phyloP scores from a whole-genome alignment of 306 rosid species.

The Citrullus mucosospermus region DNA sequence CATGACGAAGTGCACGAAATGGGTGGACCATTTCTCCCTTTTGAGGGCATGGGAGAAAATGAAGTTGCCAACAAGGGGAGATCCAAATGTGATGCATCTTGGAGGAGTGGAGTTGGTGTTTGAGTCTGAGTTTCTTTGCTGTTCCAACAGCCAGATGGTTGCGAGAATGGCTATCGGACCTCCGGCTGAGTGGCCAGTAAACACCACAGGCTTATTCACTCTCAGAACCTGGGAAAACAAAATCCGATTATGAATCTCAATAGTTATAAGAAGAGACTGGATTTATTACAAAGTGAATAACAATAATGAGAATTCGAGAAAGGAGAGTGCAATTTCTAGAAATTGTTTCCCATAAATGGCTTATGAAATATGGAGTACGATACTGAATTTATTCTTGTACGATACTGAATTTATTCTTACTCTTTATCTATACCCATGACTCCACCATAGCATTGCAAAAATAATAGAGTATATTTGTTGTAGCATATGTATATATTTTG shows the following conservation, averaged over 20 bases:
- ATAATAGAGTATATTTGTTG: no score
- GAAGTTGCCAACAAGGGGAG: constrained; percentile 59
- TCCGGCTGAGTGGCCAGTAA: constrained; percentile 64
- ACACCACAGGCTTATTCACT: constrained; percentile 28
- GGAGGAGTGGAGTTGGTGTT: not conserved
- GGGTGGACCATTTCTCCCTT: constrained; percentile 56
- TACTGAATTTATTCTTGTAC: no score
- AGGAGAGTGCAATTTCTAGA: no score
- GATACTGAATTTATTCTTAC: no score
- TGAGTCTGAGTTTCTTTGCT: not conserved
- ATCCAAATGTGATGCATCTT: constrained; percentile 57
- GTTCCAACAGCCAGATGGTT: constrained; percentile 49
- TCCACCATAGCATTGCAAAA: no score
- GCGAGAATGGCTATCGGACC: constrained; percentile 56
- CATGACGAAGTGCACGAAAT: constrained; percentile 47
- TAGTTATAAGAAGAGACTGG: not conserved
- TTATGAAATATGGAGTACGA: no score
- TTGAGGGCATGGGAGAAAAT: constrained; percentile 69
- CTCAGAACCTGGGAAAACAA: constrained; percentile 30
- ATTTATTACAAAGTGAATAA: not conserved
- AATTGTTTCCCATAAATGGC: no score
- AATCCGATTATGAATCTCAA: not conserved
- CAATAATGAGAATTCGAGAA: no score
- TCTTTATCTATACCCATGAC: no score
- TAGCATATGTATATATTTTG: no score